Evolutionary conservation across 2,329 filamentous ascomycete genomes (phyloP).

Genomic region (Fusarium sp.): DNA sequence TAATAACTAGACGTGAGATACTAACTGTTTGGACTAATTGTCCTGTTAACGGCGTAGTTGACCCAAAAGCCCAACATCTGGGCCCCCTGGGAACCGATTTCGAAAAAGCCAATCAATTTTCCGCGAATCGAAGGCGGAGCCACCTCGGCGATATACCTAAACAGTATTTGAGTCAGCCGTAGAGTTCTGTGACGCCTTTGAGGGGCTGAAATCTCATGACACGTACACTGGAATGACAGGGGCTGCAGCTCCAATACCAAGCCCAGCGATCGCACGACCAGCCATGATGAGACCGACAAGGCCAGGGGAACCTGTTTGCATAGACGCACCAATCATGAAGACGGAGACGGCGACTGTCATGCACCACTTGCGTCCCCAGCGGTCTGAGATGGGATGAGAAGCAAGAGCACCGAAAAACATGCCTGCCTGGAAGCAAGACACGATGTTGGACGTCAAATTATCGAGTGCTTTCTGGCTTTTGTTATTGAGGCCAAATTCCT

Average conservation of each 20-base stretch:
- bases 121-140: conserved; percentile 64
- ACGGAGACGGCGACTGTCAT: conserved; percentile 59
- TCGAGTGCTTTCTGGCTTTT: not conserved
- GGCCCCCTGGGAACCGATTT: conserved; percentile 47
- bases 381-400: conserved; percentile 61
- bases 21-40: conserved; percentile 3
- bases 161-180: not conserved
- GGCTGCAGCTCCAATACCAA: conserved; percentile 64
- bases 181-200: too few species aligned
- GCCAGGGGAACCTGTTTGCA: conserved; percentile 48
- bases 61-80: conserved; percentile 56
- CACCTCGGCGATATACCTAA: conserved; percentile 54
- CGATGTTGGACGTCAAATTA: conserved; percentile 7
- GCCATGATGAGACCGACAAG: conserved; percentile 57
- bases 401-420: conserved; percentile 54
- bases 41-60: conserved; percentile 46
- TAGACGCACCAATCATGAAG: conserved; percentile 55
- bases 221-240: conserved; percentile 57
- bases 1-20: not conserved
- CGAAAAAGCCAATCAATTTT: conserved; percentile 64
- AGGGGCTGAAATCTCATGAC: too few species aligned
- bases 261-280: conserved; percentile 63
- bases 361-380: conserved; percentile 60
- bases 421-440: conserved; percentile 52
- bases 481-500: conserved; percentile 6